phyloP scores from a whole-genome alignment of 179 eudicot species.

The Beta corolliflora region DNA sequence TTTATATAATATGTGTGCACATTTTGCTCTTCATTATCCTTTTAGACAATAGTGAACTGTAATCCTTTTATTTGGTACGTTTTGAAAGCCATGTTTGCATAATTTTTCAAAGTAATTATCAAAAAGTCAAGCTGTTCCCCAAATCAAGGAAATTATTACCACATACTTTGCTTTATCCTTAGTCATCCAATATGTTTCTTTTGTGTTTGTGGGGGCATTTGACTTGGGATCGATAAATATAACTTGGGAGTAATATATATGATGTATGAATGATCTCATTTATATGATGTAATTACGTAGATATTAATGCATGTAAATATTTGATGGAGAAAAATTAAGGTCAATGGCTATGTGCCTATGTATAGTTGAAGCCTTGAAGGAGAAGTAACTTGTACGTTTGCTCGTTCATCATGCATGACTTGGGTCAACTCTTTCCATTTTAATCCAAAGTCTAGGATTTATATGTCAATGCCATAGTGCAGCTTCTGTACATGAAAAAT shows the following conservation, averaged over 20 bases:
- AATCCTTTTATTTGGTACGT: neutral
- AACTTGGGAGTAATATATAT: neutral
- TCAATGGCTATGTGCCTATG: neutral
- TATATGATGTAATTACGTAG: neutral
- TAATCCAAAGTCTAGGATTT: no score
- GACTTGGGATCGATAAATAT: neutral
- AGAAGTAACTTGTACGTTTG: neutral
- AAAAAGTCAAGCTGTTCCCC: conserved; percentile 1
- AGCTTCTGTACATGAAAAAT: no score
- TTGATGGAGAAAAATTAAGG: neutral
- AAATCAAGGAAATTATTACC: neutral
- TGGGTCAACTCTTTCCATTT: neutral
- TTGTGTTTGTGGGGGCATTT: conserved; percentile 16
- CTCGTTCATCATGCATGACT: neutral
- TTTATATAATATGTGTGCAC: no score
- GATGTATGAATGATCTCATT: conserved; percentile 12
- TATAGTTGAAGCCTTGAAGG: no score
- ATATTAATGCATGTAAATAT: neutral
- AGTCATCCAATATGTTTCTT: conserved; percentile 11
- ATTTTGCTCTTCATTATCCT: neutral
- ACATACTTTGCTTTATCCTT: conserved; percentile 7
- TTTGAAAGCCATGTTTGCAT: neutral
- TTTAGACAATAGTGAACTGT: neutral
- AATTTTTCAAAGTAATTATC: neutral
- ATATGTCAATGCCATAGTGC: no score